Percentiles rank a stretch among this genome's conserved stretches.
phyloP scores from a whole-genome alignment of 2,329 filamentous ascomycete species.

The Geosmithia morbida region DNA sequence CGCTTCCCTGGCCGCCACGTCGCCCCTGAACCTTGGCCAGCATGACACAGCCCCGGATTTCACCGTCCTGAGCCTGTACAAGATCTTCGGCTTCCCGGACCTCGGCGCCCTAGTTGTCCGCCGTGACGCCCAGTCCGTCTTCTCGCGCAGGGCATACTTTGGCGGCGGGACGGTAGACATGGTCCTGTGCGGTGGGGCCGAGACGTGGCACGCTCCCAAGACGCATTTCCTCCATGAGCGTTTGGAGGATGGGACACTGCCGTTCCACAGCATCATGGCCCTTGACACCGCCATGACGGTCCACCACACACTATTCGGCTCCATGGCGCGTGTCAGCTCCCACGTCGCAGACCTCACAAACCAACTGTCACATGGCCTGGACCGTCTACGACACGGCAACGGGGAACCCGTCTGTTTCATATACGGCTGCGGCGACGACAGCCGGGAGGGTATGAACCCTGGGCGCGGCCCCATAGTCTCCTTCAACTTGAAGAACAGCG shows the following conservation, averaged over 20 bases:
- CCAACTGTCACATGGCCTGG: conserved; percentile 43
- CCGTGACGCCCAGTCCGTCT: conserved; percentile 49
- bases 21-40: conserved; percentile 56
- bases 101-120: conserved; percentile 74
- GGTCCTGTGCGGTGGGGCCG: conserved; percentile 55
- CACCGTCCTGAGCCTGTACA: conserved; percentile 78
- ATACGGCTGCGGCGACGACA: conserved; percentile 34
- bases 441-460: conserved; percentile 10
- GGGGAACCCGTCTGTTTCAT: conserved; percentile 48
- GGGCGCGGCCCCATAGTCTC: conserved; percentile 69
- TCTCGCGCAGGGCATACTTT: conserved; percentile 65
- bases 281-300: conserved; percentile 58
- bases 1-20: conserved; percentile 66
- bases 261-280: conserved; percentile 81
- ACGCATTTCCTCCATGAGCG: conserved; percentile 58
- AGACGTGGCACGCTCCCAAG: conserved; percentile 75
- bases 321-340: conserved; percentile 51
- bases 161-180: conserved; percentile 90
- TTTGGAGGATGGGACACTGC: conserved; percentile 82
- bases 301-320: conserved; percentile 55
- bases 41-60: conserved; percentile 60
- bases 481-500: conserved; percentile 63
- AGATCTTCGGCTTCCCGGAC: conserved; percentile 96
- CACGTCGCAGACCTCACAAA: conserved; percentile 56
- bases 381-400: conserved; percentile 53